Conservation (phyloP, 257 asterid genomes). For the Solanum pinnatisectum region DNA sequence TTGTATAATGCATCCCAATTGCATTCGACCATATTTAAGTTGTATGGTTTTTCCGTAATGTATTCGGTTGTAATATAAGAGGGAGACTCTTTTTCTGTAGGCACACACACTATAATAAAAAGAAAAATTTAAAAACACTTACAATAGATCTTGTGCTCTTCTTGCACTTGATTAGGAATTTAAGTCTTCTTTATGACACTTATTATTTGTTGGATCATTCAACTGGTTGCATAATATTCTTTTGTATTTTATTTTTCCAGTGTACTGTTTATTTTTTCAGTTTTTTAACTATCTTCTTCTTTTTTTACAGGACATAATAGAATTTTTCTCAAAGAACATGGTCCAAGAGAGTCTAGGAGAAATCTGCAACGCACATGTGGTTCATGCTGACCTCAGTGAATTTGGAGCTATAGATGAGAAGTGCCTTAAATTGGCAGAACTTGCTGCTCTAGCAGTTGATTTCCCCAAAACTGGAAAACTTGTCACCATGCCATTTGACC, state of each 20-base stretch:
- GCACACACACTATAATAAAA: neutral
- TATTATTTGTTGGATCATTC: neutral
- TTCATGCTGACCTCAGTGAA: conserved; percentile 77
- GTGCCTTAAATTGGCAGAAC: conserved; percentile 79
- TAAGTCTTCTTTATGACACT: neutral
- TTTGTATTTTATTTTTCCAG: neutral
- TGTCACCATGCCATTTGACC: conserved; percentile 53
- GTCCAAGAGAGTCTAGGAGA: conserved; percentile 79
- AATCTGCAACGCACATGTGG: conserved; percentile 96
- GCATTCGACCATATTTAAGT: neutral
- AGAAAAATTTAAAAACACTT: neutral
- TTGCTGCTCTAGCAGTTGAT: conserved; percentile 93
- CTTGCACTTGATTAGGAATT: neutral
- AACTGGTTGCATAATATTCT: neutral
- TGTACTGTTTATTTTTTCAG: neutral
- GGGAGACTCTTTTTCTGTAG: neutral
- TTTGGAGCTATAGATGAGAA: conserved; percentile 81
- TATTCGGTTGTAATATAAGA: neutral
- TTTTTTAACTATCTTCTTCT: neutral
- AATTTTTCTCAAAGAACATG: conserved; percentile 68
- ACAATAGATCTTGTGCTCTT: neutral
- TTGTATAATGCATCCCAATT: neutral
- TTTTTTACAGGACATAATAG: conserved; percentile 61
- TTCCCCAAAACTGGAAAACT: conserved; percentile 90
- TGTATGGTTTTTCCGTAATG: neutral